phyloP scores from a whole-genome alignment of 1,284 basidiomycete genomes.

The Amylostereum chailletii region DNA sequence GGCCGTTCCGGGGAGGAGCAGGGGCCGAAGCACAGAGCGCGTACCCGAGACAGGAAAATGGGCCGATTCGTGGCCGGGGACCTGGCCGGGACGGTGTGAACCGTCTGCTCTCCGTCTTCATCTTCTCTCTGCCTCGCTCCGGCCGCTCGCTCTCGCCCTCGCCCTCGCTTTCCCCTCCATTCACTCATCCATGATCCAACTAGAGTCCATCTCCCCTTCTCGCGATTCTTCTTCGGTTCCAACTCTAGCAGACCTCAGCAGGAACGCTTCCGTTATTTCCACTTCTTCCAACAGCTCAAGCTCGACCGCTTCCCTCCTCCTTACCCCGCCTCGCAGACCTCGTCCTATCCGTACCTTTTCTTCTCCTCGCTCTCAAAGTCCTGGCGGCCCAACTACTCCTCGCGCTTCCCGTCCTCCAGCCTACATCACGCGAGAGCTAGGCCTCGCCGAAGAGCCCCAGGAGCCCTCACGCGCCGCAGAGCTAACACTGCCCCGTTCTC shows the following conservation, averaged over 20 bases:
- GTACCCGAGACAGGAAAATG: no score
- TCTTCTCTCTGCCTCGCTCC: no score
- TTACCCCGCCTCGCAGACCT: slow-evolving; percentile 36
- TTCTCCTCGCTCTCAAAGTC: slow-evolving; percentile 51
- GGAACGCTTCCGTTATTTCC: slow-evolving; percentile 68
- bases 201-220: no score
- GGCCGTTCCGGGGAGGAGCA: no score
- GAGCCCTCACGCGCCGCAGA: slow-evolving; percentile 24
- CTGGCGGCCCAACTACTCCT: slow-evolving; percentile 37
- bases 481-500: slow-evolving; percentile 16
- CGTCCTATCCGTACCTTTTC: slow-evolving; percentile 61
- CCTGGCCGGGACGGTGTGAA: no score
- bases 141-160: no score
- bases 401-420: slow-evolving; percentile 39
- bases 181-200: no score
- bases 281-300: slow-evolving; percentile 48
- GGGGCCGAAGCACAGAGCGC: no score
- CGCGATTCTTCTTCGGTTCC: no score
- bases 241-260: slow-evolving; percentile 53
- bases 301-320: slow-evolving; percentile 32
- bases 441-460: slow-evolving; percentile 29
- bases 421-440: slow-evolving; percentile 54
- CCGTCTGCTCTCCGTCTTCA: no score
- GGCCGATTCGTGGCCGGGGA: no score
- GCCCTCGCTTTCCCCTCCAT: no score